Percentiles rank a stretch among this genome's conserved stretches.
phyloP scores from a whole-genome alignment of 331 rosid genomes.

The Malus hybrid region DNA sequence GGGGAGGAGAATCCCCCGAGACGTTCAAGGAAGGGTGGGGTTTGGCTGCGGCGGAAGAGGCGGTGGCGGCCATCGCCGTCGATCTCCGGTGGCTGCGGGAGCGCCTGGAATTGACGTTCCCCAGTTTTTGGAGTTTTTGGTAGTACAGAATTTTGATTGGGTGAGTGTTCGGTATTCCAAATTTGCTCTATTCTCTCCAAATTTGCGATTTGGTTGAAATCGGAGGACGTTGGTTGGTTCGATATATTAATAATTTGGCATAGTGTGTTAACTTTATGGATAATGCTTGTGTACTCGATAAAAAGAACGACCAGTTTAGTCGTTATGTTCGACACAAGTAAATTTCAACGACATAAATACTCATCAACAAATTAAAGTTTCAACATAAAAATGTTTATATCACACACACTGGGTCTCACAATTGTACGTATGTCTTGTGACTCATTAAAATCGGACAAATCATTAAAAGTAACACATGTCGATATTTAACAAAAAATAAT shows the following conservation, averaged over 20 bases:
- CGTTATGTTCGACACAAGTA: too few relatives aligned
- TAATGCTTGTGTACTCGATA: too few relatives aligned
- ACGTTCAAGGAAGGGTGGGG: constrained; percentile 23
- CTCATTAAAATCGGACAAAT: fast-evolving
- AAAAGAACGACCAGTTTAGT: too few relatives aligned
- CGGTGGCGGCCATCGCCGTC: constrained; percentile 53
- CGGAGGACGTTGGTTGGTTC: not conserved
- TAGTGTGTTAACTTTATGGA: too few relatives aligned
- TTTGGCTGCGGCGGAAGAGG: constrained; percentile 32
- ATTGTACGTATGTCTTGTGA: too few relatives aligned
- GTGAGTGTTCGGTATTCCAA: not conserved
- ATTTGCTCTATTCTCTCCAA: not conserved
- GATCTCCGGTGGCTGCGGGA: constrained; percentile 52
- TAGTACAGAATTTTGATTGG: not conserved
- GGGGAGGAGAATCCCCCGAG: constrained; percentile 51
- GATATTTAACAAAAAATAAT: too few relatives aligned
- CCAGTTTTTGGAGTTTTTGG: constrained; percentile 34
- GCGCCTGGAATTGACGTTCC: constrained; percentile 56
- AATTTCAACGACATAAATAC: too few relatives aligned
- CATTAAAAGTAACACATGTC: too few relatives aligned
- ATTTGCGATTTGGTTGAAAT: not conserved
- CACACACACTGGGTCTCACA: too few relatives aligned
- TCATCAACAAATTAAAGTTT: too few relatives aligned
- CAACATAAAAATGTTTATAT: too few relatives aligned
- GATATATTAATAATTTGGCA: too few relatives aligned